A percentile compares a stretch with the other conserved stretches of the same genome.
These are phyloP conservation scores for Pseudocercospora macadamiae DNA, from an alignment of 2,329 filamentous ascomycete genomes.

Conservation along the genomic window DNA sequence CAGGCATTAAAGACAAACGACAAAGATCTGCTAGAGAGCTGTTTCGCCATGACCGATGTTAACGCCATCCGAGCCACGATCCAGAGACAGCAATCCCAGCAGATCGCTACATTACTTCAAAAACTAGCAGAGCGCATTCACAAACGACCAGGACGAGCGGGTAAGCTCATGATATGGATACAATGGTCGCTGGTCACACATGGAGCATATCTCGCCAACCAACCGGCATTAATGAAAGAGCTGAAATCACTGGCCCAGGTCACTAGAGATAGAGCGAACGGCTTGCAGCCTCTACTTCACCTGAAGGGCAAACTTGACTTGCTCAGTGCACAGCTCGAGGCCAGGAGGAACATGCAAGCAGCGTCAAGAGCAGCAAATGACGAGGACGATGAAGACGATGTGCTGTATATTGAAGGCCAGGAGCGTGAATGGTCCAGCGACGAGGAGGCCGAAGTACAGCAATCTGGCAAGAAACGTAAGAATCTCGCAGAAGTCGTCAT, in stretches of 20 bases:
- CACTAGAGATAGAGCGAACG: conserved; percentile 80
- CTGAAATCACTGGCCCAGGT: conserved; percentile 82
- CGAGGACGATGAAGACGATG: conserved; percentile 69
- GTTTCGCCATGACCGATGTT: conserved; percentile 77
- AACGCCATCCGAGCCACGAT: conserved; percentile 84
- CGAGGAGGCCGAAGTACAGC: conserved; percentile 52
- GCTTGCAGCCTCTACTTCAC: conserved; percentile 78
- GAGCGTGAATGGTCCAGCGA: conserved; percentile 60
- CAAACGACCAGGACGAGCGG: conserved; percentile 82
- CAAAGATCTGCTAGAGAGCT: conserved; percentile 84
- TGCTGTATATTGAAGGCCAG: conserved; percentile 87
- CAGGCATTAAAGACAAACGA: conserved; percentile 95
- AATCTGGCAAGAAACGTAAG: conserved; percentile 39
- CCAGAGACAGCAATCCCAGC: conserved; percentile 81
- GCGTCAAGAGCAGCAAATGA: conserved; percentile 52
- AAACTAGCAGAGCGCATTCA: conserved; percentile 87
- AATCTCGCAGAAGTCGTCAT: conserved; percentile 11
- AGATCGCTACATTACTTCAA: conserved; percentile 77
- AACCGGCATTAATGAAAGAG: conserved; percentile 79
- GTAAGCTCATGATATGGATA: conserved; percentile 90
- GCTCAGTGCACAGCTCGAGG: conserved; percentile 83
- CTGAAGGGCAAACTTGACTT: conserved; percentile 96
- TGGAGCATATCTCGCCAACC: conserved; percentile 84
- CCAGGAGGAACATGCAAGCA: conserved; percentile 70
- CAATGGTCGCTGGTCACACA: conserved; percentile 93